A percentile compares a stretch with the other conserved stretches of the same genome.
These are phyloP conservation scores for Teratosphaeria gauchensis DNA, from an alignment of 2,329 filamentous ascomycete genomes.

Conservation along the genomic window DNA sequence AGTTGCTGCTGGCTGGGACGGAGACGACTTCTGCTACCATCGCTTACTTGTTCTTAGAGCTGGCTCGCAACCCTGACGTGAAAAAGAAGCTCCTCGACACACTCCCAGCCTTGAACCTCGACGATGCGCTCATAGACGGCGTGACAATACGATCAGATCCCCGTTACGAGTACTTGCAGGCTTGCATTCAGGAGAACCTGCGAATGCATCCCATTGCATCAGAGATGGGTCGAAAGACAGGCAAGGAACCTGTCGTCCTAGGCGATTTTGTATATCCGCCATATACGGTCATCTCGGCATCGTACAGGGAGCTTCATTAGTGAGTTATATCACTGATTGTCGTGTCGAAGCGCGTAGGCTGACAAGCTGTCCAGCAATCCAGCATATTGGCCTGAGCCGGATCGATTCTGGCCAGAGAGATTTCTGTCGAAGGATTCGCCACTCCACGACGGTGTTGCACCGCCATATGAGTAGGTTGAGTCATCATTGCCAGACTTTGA, in stretches of 20 bases:
- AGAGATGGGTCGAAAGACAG: not conserved
- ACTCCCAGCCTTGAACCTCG: not conserved
- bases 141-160: not conserved
- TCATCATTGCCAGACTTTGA: not conserved
- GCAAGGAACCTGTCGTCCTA: not conserved
- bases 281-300: slow-evolving; percentile 4
- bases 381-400: not conserved
- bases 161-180: not conserved
- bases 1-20: not conserved
- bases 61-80: not conserved
- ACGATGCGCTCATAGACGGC: not conserved
- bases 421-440: not conserved
- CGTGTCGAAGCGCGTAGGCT: not conserved
- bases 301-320: not conserved
- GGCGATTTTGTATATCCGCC: slow-evolving; percentile 4
- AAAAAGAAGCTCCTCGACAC: not conserved
- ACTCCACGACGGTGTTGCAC: not conserved
- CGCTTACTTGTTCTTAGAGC: not conserved
- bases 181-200: not conserved
- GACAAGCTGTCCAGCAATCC: not conserved
- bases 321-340: not conserved
- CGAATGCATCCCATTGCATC: not conserved
- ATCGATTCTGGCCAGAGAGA: not conserved
- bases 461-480: not conserved
- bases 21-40: not conserved